Evolutionary conservation across 2,329 filamentous ascomycete species (phyloP).

Genomic region (Stagonosporopsis cucurbitacearum): DNA sequence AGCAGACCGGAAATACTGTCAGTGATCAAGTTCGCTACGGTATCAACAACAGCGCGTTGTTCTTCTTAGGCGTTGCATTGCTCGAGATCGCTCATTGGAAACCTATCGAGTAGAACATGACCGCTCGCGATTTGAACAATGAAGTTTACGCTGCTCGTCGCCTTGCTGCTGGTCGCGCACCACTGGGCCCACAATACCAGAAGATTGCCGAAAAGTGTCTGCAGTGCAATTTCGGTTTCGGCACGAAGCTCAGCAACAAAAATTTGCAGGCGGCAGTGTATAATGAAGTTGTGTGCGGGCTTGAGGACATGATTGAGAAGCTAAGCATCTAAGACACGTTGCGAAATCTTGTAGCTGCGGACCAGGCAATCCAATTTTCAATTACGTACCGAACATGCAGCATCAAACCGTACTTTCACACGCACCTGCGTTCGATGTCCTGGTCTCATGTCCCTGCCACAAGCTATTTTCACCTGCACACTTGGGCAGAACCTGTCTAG

Average conservation of each 20-base stretch:
- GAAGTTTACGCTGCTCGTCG: constrained; percentile 31
- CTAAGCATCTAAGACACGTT: neutral
- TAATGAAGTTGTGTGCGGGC: constrained; percentile 31
- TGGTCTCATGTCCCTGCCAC: too few species aligned
- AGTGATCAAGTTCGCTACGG: constrained; percentile 27
- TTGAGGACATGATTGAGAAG: constrained; percentile 18
- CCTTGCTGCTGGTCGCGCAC: constrained; percentile 20
- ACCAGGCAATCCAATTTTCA: too few species aligned
- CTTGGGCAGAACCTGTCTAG: too few species aligned
- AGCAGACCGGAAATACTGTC: constrained; percentile 3
- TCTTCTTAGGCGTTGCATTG: constrained; percentile 34
- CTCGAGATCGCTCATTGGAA: constrained; percentile 37
- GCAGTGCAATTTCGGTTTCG: constrained; percentile 30
- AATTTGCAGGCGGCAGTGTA: constrained; percentile 34
- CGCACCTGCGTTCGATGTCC: too few species aligned
- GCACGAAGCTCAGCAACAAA: constrained; percentile 27
- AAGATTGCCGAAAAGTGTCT: constrained; percentile 27
- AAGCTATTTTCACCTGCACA: too few species aligned
- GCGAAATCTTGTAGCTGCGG: too few species aligned
- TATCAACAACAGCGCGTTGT: constrained; percentile 35
- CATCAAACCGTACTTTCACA: too few species aligned
- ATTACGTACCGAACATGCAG: too few species aligned
- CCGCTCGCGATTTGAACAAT: constrained; percentile 21
- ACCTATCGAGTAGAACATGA: constrained; percentile 27
- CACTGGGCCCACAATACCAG: constrained; percentile 26